Percentiles rank a stretch among this genome's conserved stretches.
Evolutionary conservation across 2,329 filamentous ascomycete genomes (phyloP).

Genomic region (Pezicula carpinea): DNA sequence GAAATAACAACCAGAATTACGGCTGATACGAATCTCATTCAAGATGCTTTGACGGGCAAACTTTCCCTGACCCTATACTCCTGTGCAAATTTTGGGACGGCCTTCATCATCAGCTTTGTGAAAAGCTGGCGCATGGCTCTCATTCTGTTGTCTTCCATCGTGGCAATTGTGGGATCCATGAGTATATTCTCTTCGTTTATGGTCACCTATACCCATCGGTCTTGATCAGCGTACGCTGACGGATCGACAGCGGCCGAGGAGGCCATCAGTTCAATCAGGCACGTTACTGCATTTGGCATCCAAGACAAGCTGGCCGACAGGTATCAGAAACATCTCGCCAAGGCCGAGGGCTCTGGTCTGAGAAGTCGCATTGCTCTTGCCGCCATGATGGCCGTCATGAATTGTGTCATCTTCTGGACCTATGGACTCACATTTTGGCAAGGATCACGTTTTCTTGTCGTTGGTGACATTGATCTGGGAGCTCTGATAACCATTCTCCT

Average conservation of each 20-base stretch:
- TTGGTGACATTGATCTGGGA: constrained; percentile 60
- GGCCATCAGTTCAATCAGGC: constrained; percentile 88
- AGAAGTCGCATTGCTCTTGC: constrained; percentile 69
- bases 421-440: constrained; percentile 88
- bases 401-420: constrained; percentile 79
- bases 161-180: constrained; percentile 76
- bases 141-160: constrained; percentile 76
- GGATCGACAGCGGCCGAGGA: constrained; percentile 91
- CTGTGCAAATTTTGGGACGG: constrained; percentile 76
- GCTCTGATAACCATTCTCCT: constrained; percentile 81
- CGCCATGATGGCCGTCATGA: constrained; percentile 78
- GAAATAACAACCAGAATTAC: constrained; percentile 95
- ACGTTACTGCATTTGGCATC: constrained; percentile 87
- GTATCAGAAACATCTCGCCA: constrained; percentile 71
- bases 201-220: constrained; percentile 74
- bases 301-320: constrained; percentile 85
- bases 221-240: constrained; percentile 72
- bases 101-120: constrained; percentile 86
- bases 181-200: constrained; percentile 69
- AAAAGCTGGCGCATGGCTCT: constrained; percentile 91
- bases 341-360: constrained; percentile 72
- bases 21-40: constrained; percentile 86
- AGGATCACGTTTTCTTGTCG: constrained; percentile 69
- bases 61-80: constrained; percentile 72
- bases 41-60: constrained; percentile 92